Evolutionary conservation across 345 rosid species (phyloP), one percentile per base, ranked within the genome.

Genomic region (Geranium rotundifolium): DNA sequence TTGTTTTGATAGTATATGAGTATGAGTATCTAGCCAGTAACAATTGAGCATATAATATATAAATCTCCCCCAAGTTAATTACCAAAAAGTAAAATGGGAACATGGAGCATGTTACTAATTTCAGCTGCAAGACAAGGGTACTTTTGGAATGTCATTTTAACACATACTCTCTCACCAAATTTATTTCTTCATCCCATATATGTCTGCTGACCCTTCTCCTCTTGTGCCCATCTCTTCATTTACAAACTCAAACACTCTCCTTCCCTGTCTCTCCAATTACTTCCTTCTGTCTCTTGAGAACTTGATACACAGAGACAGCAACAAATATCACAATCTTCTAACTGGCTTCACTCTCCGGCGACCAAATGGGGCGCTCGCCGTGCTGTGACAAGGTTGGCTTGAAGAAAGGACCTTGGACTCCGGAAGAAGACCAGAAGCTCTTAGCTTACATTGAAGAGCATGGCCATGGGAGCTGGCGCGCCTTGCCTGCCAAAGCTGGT

Each of bases 361-460:
- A 67, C 62, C 73, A 54, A 75, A 86, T 84, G 95, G 95, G 86
- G 7, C 67, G 95, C 68, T 81, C 90, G 1, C 90, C 95, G 2
- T 82, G 95, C 68, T 87, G 97, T 63, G 96, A 91, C 64, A 88
- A 91, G 74, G 83, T 79, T 1, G 97, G 96, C 1, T 69, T 91
- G 69, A 91, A 91, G 87, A 91, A 86, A 86, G 97, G 97, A 17
- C 97, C 97, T 19, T 91, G 97, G 97, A 91, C 95, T 31, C 91
- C 87, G 13, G 97, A 88, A 76, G 97, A 88, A 70, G 97, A 91
- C 72, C 95, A 88, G 67, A 91, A 91, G 65, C 97, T 91, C 72
- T 68, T 91, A 54, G 97, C 88, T 67, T 88, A 82, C 74, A 85
- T 91, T 50, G 96, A 91, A 73, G 95, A 91, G 69, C 85, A 88